Conservation (phyloP, 495 filamentous ascomycete genomes). For the Collariella sp. region DNA sequence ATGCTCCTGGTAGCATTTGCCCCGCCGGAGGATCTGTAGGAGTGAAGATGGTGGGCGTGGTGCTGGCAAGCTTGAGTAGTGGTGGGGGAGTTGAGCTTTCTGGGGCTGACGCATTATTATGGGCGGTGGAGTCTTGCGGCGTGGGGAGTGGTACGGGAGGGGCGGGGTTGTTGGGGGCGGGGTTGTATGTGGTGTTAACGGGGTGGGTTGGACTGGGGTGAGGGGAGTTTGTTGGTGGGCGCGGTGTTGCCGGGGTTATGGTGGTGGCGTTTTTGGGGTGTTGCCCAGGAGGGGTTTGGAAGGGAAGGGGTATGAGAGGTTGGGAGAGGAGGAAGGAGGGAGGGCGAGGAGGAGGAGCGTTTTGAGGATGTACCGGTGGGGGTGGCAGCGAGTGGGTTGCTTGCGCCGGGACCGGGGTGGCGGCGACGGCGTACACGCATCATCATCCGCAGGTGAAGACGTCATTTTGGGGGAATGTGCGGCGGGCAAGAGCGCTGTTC, state of each 20-base stretch:
- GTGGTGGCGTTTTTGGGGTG: constrained; percentile 73
- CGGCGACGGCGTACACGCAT: constrained; percentile 22
- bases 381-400: constrained; percentile 30
- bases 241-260: constrained; percentile 79
- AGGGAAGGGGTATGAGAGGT: constrained; percentile 35
- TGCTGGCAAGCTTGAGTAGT: constrained; percentile 74
- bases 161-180: constrained; percentile 79
- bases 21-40: constrained; percentile 52
- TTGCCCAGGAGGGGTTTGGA: constrained; percentile 57
- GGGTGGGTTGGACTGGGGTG: constrained; percentile 61
- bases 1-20: constrained; percentile 86
- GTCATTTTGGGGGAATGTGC: constrained; percentile 40
- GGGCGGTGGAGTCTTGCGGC: constrained; percentile 82
- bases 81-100: constrained; percentile 83
- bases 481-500: constrained; percentile 37
- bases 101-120: constrained; percentile 88
- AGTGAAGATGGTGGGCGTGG: constrained; percentile 70
- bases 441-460: constrained; percentile 14
- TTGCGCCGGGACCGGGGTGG: constrained; percentile 25
- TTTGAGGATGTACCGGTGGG: constrained; percentile 26
- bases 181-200: constrained; percentile 76
- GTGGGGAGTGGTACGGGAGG: constrained; percentile 91
- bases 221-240: constrained; percentile 61
- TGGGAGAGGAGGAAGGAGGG: constrained; percentile 35
- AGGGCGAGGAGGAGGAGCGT: constrained; percentile 30